Evolutionary conservation across 1,284 basidiomycete species (phyloP), one percentile per base, ranked within the genome.

Genomic region (Microbotryum saponariae): DNA sequence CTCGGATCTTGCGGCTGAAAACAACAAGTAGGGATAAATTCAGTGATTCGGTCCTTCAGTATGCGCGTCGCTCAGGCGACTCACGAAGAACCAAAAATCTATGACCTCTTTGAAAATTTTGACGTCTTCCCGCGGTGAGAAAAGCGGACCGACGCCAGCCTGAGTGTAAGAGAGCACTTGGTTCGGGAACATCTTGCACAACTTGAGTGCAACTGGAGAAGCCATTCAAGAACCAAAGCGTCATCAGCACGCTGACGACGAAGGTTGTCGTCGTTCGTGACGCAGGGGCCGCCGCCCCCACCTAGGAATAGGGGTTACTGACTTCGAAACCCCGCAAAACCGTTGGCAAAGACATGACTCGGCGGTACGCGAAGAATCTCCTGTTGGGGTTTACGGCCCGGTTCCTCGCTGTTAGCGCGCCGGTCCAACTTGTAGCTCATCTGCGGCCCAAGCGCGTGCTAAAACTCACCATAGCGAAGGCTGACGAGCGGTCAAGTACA

Each of bases 131-230:
- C 37, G 37, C 37, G 37, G 37, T 42, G 58, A 45, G 25, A 62
- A 67, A 6, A 64, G 50, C 20, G 52, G 56, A 23, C 54, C 23
- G 7, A 56, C 58, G n/a, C 65, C 62, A 50, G 54, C 60, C 23
- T 64, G 55, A n/a, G 56, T 52, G 25, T 64, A 54, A 0, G 62
- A 62, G n/a, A 59, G 53, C 12, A 60, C 65, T n/a, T 57, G 65
- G 16, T 23, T 8, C 4, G 65, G 62, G 55, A 64, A 64, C 8
- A 67, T 44, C 44, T 64, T 44, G 23, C 51, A 21, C 46, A 64
- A 45, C 29, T 67, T 62, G 51, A 67, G 33, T 0, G 58, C 62
- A 23, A 60, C 59, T 62, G 55, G 4, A 7, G 16, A 42, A 42
- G 9, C 37, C 37, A 42, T 42, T 18, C 2, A 4, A 42, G 16